Evolutionary conservation across 768 basidiomycete species (phyloP), one percentile per base, ranked within the genome.

Genomic region (Trametes coccinea): DNA sequence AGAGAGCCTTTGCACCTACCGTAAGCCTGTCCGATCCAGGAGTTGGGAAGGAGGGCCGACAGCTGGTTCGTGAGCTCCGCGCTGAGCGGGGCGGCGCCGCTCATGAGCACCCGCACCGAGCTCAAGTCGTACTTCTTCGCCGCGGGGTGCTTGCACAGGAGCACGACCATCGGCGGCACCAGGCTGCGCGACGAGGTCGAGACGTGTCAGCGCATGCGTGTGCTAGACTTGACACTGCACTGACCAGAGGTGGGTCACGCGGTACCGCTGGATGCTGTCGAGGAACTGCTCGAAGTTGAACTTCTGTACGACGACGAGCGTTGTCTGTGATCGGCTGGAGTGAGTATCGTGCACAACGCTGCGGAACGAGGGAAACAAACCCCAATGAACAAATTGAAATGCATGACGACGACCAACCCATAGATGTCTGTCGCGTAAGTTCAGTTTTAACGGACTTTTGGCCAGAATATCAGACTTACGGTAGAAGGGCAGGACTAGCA

Each of bases 81-180:
- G 0, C 83, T 79, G 47, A 87, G 76, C 46, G 87, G 86, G 7
- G 86, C 87, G 29, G 87, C 86, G 27, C 86, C 85, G 65, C 67
- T 71, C 56, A 74, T 76, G 51, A 76, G 62, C 63, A 71, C 74
- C 46, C 70, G 70, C 37, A 75, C 64, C n/a, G 82, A 73, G 75
- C 72, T 65, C 54, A 80, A 64, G 62, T 80, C 76, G 54, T 76
- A 75, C 13, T 75, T 70, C 62, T 75, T 74, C 50, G 75, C 73
- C 14, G 72, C 73, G n/a, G 80, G 76, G 57, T 79, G 76, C 75
- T 77, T 77, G 67, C 74, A 72, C 11, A 78, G 60, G 6, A 73
- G 62, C 27, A 78, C 75, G 11, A 77, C 61, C 67, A 74, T 71
- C 7, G 75, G 76, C 5, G 75, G 75, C 3, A 76, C 74, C 5